Conservation (phyloP, 2,329 filamentous ascomycete genomes). For the Penicillium sp. region DNA sequence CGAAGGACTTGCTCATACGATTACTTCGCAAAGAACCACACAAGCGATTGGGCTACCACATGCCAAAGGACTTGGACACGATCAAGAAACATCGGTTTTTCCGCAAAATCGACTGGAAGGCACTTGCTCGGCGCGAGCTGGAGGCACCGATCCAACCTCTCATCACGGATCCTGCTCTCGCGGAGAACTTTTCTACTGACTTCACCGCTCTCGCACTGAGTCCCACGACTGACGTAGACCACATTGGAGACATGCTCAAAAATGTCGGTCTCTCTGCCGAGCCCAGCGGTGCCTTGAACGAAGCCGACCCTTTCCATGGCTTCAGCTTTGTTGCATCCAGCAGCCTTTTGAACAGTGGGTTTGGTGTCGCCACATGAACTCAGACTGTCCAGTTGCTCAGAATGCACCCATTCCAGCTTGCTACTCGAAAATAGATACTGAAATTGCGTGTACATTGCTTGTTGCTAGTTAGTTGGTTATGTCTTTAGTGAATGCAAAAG, state of each 20-base stretch:
- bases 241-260: conserved; percentile 18
- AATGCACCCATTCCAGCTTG: too few species aligned
- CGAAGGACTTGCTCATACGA: conserved; percentile 87
- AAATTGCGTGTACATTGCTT: background rate
- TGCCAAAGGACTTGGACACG: conserved; percentile 78
- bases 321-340: conserved; percentile 48
- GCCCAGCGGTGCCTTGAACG: conserved; percentile 18
- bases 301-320: conserved; percentile 44
- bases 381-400: background rate
- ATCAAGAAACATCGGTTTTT: conserved; percentile 97
- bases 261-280: conserved; percentile 18
- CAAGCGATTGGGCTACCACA: conserved; percentile 82
- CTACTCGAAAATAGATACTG: background rate
- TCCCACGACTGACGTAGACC: conserved; percentile 47
- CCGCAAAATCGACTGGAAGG: conserved; percentile 92
- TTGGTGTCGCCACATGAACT: conserved; percentile 23
- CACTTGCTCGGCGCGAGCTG: conserved; percentile 74
- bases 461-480: background rate
- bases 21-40: conserved; percentile 86
- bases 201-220: conserved; percentile 85
- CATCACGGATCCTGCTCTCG: conserved; percentile 91
- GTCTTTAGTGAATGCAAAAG: background rate
- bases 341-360: conserved; percentile 42
- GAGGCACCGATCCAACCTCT: conserved; percentile 87
- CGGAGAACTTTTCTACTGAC: conserved; percentile 92